Base-by-base conservation (phyloP, 1,284 basidiomycete genomes). In the Cryptococcus sp. region DNA sequence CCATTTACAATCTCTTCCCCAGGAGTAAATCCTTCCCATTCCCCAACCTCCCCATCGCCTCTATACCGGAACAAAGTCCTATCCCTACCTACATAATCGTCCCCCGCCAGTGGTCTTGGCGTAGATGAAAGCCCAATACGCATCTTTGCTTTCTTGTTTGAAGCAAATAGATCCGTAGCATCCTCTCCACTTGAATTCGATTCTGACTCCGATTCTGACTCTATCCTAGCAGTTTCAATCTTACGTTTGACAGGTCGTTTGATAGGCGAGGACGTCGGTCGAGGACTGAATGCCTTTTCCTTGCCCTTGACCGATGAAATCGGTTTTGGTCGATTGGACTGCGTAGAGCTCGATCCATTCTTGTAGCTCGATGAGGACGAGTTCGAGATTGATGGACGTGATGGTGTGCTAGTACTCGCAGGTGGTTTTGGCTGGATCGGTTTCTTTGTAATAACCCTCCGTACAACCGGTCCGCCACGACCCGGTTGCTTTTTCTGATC, bases 11-110 rank as follows among this genome's bases (percentile, higher is more conserved):
- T 66, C 50, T 69, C 67, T 32, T 70, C 64, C 23, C 56, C 66
- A 0, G 55, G 45, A 2, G 70, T 64, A 46, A 71, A 73, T 2
- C 69, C 71, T 0, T 55, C 61, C 62, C 64, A 73, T 56, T 72
- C 70, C 18, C 68, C 66, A 19, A 7, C 18, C 36, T 7, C 16
- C 22, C 66, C 55, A 10, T 55, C 56, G n/a, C 64, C 57, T 22
- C 60, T 49, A 9, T 66, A 52, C 39, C 63, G 65, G 50, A 65
- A 70, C 19, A 67, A 52, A 10, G 51, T 46, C 16, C 63, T 52
- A 11, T 59, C 61, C 37, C 60, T 45, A n/a, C 45, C 60, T 21
- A n/a, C 46, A 22, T 44, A 39, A 3, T 42, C 48, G 19, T 14
- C 25, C 13, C 4, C 23, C 23, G 10, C 7, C 24, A 36, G 45